A percentile compares a stretch with the other conserved stretches of the same genome.
Conservation (phyloP, 2,329 filamentous ascomycete species). For the Phyllosticta citribraziliensis region DNA sequence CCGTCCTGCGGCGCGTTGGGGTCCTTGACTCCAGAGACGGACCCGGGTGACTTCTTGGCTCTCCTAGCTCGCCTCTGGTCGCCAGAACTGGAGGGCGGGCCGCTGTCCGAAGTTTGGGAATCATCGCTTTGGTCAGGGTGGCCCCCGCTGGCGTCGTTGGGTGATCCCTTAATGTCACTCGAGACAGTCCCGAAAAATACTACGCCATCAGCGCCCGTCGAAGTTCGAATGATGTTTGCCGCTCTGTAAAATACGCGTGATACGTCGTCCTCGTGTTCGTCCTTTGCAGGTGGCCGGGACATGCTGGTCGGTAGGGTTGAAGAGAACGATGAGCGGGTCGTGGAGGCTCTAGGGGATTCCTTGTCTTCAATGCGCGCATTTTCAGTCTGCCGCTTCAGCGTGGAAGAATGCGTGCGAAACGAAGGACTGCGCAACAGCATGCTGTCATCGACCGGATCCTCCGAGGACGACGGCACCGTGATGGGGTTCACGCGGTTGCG, state of each 20-base stretch:
- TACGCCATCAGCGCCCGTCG: conserved; percentile 25
- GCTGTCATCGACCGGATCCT: not conserved
- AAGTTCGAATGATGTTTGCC: conserved; percentile 22
- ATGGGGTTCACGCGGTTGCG: not conserved
- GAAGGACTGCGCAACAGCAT: conserved; percentile 1
- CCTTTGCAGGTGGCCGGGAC: conserved; percentile 12
- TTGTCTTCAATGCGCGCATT: conserved; percentile 21
- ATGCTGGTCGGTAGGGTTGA: conserved; percentile 10
- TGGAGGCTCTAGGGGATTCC: conserved; percentile 1
- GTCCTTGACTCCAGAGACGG: conserved; percentile 12
- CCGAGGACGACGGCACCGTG: not conserved
- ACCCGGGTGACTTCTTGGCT: conserved; percentile 10
- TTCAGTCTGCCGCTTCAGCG: conserved; percentile 24
- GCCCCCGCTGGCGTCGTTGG: conserved; percentile 13
- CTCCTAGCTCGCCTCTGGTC: not conserved
- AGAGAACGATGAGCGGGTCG: not conserved
- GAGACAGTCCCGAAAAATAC: conserved; percentile 19
- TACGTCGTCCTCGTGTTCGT: conserved; percentile 15
- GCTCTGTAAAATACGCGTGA: conserved; percentile 17
- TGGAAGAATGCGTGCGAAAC: conserved; percentile 3
- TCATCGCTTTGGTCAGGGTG: conserved; percentile 24
- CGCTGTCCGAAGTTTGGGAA: conserved; percentile 22
- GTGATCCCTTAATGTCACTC: conserved; percentile 19
- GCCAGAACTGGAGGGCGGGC: conserved; percentile 8
- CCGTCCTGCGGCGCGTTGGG: conserved; percentile 1